Conservation (phyloP, 257 asterid species). For the Jasminum sambac region DNA sequence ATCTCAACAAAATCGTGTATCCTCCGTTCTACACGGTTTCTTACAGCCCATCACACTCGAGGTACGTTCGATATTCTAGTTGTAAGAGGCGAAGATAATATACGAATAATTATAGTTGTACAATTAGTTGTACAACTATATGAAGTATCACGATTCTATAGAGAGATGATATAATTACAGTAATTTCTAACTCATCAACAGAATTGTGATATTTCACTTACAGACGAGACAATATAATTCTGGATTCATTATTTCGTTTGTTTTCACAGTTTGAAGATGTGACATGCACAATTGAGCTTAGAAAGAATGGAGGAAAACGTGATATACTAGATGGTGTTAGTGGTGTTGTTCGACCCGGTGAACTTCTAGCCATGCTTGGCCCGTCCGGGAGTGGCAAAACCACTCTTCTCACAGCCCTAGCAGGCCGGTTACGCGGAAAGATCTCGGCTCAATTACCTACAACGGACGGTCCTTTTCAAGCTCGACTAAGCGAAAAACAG, state of each 20-base stretch:
- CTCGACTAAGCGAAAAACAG: slow-evolving; percentile 50
- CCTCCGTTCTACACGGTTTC: slow-evolving; percentile 51
- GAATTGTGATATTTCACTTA: no score
- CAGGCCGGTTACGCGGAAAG: slow-evolving; percentile 64
- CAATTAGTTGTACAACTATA: no score
- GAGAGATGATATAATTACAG: no score
- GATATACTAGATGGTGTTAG: slow-evolving; percentile 51
- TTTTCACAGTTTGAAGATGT: slow-evolving; percentile 76
- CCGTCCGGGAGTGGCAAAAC: slow-evolving; percentile 97
- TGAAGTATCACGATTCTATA: no score
- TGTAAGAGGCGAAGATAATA: no score
- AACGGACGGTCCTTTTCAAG: slow-evolving; percentile 57
- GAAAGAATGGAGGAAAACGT: slow-evolving; percentile 26
- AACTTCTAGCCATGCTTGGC: slow-evolving; percentile 82
- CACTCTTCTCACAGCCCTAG: slow-evolving; percentile 70
- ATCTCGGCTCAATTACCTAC: slow-evolving; percentile 59
- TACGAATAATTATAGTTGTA: no score
- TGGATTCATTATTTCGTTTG: background rate
- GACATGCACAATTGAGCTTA: slow-evolving; percentile 43
- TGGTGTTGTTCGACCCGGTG: slow-evolving; percentile 74
- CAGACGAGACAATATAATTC: background rate
- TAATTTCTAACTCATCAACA: no score
- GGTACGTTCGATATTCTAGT: slow-evolving; percentile 37
- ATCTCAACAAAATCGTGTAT: slow-evolving; percentile 24
- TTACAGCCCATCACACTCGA: slow-evolving; percentile 55